phyloP scores from a whole-genome alignment of 176 grass and related monocot genomes.

The Alopecurus myosuroides region DNA sequence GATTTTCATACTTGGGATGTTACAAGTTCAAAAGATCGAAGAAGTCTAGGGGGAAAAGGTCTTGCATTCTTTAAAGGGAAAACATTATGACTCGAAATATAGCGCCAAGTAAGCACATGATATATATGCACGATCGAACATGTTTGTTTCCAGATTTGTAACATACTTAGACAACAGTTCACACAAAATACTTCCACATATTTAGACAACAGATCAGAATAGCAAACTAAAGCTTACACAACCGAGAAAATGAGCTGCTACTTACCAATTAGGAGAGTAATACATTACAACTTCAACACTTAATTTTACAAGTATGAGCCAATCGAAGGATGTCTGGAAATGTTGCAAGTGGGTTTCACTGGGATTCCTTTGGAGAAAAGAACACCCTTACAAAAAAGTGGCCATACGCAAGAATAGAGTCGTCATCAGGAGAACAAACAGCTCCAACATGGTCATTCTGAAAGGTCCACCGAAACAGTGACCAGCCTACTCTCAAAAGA shows the following conservation, averaged over 20 bases:
- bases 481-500: not conserved
- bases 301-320: not conserved
- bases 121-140: not conserved
- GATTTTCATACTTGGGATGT: too few species aligned
- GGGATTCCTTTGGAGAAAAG: not conserved
- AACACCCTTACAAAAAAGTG: not conserved
- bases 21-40: too few species aligned
- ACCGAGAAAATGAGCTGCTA: not conserved
- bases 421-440: not conserved
- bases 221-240: not conserved
- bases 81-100: too few species aligned
- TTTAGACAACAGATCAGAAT: not conserved
- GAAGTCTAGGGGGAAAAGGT: too few species aligned
- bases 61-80: too few species aligned
- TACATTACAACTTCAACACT: not conserved
- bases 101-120: too few species aligned
- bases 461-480: not conserved
- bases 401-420: not conserved
- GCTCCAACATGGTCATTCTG: not conserved
- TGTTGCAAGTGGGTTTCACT: not conserved
- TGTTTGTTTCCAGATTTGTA: not conserved
- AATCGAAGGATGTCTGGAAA: not conserved
- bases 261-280: not conserved
- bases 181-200: not conserved
- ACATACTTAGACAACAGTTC: not conserved